Evolutionary conservation across 2,329 filamentous ascomycete species (phyloP), one percentile per base, ranked within the genome.

Genomic region (Huntiella abstrusa): DNA sequence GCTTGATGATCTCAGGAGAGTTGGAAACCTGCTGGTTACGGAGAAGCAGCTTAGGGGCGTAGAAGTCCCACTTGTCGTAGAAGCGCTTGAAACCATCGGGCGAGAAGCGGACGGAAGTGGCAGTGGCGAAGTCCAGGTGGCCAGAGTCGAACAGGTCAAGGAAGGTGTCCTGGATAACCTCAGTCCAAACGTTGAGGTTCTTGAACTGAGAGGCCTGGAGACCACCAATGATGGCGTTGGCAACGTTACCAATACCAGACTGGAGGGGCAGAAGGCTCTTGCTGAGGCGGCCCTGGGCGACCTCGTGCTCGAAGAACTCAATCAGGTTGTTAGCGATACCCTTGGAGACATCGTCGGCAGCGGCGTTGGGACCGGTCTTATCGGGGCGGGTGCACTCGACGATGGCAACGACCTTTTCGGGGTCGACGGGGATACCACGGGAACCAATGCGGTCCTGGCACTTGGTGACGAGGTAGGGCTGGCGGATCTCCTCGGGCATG

Each of bases 131-230:
- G 64, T 92, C 83, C 15, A 93, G 72, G 58, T 83, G 79, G 19
- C 84, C 85, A 50, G 75, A 81, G 67, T 93, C 86, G 63, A 93
- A 92, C 46, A 93, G 80, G 60, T 93, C 86, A 17, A 93, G 73
- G 75, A 93, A 93, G 16, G 82, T 86, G 60, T 93, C 85, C 65
- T 93, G 85, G 48, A 93, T 76, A 41, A 93, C 85, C 63, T 93
- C 85, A 17, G 86, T 93, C 86, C 85, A 93, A 35, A 93, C 86
- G 59, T 82, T 86, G 49, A 94, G 72, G 65, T 92, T 83, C 58
- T 75, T 73, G 70, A 93, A 93, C 60, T 87, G 80, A 53, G 82
- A 83, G 50, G 80, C 74, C 53, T 77, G 74, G 47, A 93, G 74
- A 11, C 85, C 86, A 50, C 85, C 84, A 50, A 93, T 77, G 52